These are phyloP conservation scores for Leccinum aurantiacum DNA, from an alignment of 768 basidiomycete species.

Conservation along the genomic window DNA sequence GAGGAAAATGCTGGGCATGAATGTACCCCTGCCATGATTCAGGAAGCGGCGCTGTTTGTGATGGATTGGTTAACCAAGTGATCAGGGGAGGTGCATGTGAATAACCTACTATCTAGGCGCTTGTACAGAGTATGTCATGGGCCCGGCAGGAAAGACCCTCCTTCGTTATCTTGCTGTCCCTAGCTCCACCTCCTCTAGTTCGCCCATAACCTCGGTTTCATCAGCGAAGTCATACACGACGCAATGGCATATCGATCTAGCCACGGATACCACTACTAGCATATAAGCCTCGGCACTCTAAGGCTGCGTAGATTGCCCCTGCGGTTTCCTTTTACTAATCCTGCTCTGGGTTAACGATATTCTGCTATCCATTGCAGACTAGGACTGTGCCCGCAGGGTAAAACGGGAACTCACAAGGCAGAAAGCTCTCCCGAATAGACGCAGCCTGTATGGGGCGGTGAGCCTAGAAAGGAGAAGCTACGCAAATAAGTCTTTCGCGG, in stretches of 20 bases:
- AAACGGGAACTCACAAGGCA: slow-evolving; percentile 74
- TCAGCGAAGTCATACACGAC: slow-evolving; percentile 64
- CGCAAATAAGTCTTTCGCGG: slow-evolving; percentile 76
- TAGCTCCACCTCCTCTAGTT: slow-evolving; percentile 50
- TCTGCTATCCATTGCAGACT: slow-evolving; percentile 86
- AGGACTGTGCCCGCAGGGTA: slow-evolving; percentile 90
- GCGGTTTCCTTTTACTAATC: slow-evolving; percentile 53
- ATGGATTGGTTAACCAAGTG: slow-evolving; percentile 25
- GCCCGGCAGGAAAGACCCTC: not conserved
- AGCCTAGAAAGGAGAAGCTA: slow-evolving; percentile 57
- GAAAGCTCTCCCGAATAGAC: slow-evolving; percentile 18
- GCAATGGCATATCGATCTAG: slow-evolving; percentile 81
- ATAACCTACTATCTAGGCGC: not conserved
- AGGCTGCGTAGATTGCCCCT: slow-evolving; percentile 65
- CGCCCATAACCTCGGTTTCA: not conserved
- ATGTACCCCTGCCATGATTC: slow-evolving; percentile 60
- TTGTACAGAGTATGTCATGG: not conserved
- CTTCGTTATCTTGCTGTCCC: slow-evolving; percentile 19
- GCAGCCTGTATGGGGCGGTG: slow-evolving; percentile 9
- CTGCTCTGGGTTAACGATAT: slow-evolving; percentile 55
- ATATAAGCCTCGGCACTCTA: slow-evolving; percentile 79
- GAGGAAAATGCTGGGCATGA: slow-evolving; percentile 61
- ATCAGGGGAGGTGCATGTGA: not conserved
- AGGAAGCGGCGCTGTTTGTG: slow-evolving; percentile 37
- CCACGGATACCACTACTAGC: slow-evolving; percentile 74